A percentile compares a stretch with the other conserved stretches of the same genome.
Conservation (phyloP, 495 filamentous ascomycete genomes). For the Oleoguttula mirabilis region DNA sequence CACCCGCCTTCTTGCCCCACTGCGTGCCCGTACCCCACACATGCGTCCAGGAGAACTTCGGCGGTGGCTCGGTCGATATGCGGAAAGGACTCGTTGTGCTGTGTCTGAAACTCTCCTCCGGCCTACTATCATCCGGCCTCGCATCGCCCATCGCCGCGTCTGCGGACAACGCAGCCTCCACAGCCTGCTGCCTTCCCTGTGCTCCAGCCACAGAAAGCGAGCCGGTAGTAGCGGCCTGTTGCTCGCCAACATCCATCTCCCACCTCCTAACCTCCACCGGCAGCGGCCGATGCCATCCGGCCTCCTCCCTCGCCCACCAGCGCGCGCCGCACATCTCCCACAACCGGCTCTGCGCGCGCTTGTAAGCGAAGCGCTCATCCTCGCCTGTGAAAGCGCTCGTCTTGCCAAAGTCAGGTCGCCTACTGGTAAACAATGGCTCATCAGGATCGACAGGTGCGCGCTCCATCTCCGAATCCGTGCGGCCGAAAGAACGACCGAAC, state of each 20-base stretch:
- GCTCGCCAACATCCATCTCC: conserved; percentile 33
- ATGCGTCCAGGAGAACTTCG: conserved; percentile 38
- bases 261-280: conserved; percentile 44
- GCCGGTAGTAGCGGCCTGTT: not conserved
- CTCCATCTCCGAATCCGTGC: conserved; percentile 16
- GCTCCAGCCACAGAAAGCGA: too few species aligned
- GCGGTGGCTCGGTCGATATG: conserved; percentile 33
- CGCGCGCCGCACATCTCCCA: conserved; percentile 56
- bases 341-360: conserved; percentile 50
- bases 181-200: not conserved
- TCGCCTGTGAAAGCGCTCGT: conserved; percentile 53
- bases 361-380: conserved; percentile 62
- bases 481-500: conserved; percentile 18
- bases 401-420: conserved; percentile 41
- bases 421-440: conserved; percentile 14
- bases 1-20: conserved; percentile 43
- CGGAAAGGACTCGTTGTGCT: conserved; percentile 35
- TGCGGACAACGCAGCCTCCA: conserved; percentile 9
- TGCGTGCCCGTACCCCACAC: conserved; percentile 41
- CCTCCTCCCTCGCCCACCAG: conserved; percentile 47
- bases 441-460: conserved; percentile 18
- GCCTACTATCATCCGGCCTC: conserved; percentile 26
- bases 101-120: conserved; percentile 14
- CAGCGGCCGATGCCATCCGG: conserved; percentile 55
- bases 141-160: conserved; percentile 30